A percentile compares a stretch with the other conserved stretches of the same genome.
phyloP scores from a whole-genome alignment of 2,329 filamentous ascomycete species.

The Colletotrichum lentis region DNA sequence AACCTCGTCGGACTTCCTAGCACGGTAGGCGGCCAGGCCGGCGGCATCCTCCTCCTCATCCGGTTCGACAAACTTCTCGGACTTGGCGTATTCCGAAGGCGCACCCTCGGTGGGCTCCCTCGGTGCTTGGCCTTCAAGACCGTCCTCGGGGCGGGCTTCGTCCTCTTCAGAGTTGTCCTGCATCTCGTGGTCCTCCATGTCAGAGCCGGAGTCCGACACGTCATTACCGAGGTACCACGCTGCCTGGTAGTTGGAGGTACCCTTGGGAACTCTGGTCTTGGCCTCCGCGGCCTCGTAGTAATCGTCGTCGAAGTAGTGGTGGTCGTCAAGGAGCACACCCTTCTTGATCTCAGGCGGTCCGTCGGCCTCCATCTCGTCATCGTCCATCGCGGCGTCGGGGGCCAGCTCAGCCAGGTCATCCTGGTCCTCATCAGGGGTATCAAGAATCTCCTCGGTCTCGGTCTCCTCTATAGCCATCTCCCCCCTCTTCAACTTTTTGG shows the following conservation, averaged over 20 bases:
- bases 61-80: slow-evolving; percentile 87
- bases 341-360: slow-evolving; percentile 67
- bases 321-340: slow-evolving; percentile 92
- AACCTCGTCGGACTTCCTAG: slow-evolving; percentile 79
- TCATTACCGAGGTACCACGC: slow-evolving; percentile 88
- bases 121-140: slow-evolving; percentile 73
- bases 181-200: slow-evolving; percentile 73
- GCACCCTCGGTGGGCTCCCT: slow-evolving; percentile 78
- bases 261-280: slow-evolving; percentile 83
- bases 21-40: slow-evolving; percentile 82
- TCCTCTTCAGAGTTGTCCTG: slow-evolving; percentile 65
- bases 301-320: slow-evolving; percentile 97
- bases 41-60: slow-evolving; percentile 82
- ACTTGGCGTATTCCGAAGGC: slow-evolving; percentile 90
- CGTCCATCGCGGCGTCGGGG: slow-evolving; percentile 77
- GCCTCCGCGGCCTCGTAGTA: slow-evolving; percentile 63
- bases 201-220: slow-evolving; percentile 83
- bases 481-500: slow-evolving; percentile 65
- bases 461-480: slow-evolving; percentile 74
- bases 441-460: slow-evolving; percentile 66
- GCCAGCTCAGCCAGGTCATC: slow-evolving; percentile 86
- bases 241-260: slow-evolving; percentile 92
- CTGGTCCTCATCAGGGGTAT: slow-evolving; percentile 77
- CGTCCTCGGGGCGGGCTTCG: slow-evolving; percentile 79
- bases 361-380: slow-evolving; percentile 56